These are phyloP conservation scores for Immersiporthe knoxdaviesiana DNA, from an alignment of 2,329 filamentous ascomycete genomes.

Conservation along the genomic window DNA sequence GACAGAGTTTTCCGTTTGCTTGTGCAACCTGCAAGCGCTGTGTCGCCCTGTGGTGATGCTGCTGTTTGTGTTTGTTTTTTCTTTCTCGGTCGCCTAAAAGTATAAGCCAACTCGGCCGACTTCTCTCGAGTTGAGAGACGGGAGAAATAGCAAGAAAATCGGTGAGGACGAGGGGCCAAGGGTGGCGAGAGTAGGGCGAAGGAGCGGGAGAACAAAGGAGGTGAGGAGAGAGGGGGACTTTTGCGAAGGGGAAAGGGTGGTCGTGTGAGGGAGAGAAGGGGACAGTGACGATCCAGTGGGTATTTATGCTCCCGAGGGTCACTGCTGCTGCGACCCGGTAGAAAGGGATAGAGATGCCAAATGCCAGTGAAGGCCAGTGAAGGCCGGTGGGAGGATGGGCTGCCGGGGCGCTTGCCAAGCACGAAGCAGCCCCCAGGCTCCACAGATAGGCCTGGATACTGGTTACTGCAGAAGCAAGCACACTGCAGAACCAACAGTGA, in stretches of 20 bases:
- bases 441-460: constrained; percentile 9
- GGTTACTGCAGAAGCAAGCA: background rate
- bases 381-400: constrained; percentile 23
- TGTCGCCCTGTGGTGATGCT: constrained; percentile 18
- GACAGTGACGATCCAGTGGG: constrained; percentile 19
- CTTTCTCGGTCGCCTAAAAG: constrained; percentile 2
- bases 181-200: constrained; percentile 10
- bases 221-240: constrained; percentile 2
- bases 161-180: background rate
- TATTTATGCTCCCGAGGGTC: constrained; percentile 28
- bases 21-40: constrained; percentile 14
- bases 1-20: constrained; percentile 20
- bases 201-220: constrained; percentile 19
- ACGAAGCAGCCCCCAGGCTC: background rate
- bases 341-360: background rate
- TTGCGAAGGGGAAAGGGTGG: constrained; percentile 1
- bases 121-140: background rate
- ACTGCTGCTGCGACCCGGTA: constrained; percentile 12
- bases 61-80: background rate
- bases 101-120: background rate
- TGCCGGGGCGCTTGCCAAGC: constrained; percentile 19
- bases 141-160: background rate
- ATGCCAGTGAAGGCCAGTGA: too few species aligned
- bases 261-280: constrained; percentile 11
- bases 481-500: too few species aligned